These are phyloP conservation scores for Didymella pinodella DNA, from an alignment of 2,329 filamentous ascomycete genomes.

Conservation along the genomic window DNA sequence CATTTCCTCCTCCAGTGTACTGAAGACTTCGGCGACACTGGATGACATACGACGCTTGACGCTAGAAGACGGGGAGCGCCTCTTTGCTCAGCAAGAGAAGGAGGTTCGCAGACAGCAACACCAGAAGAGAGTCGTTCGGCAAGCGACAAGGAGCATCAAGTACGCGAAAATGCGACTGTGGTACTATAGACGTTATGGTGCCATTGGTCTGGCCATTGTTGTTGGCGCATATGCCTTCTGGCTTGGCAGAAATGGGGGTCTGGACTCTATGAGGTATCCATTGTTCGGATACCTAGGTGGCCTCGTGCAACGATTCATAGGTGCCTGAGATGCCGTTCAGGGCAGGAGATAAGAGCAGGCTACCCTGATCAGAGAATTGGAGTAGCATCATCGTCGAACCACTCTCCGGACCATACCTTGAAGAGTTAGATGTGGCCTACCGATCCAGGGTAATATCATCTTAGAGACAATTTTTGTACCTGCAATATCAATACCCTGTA, in stretches of 20 bases:
- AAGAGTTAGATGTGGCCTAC: not conserved
- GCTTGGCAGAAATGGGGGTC: constrained; percentile 38
- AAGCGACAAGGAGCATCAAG: constrained; percentile 54
- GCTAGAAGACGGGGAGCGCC: constrained; percentile 69
- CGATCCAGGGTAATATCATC: not conserved
- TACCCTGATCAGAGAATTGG: not conserved
- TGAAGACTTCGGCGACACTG: constrained; percentile 78
- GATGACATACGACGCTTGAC: constrained; percentile 61
- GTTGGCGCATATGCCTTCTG: constrained; percentile 49
- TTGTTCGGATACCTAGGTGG: constrained; percentile 29
- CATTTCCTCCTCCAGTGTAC: constrained; percentile 78
- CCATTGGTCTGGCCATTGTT: constrained; percentile 60
- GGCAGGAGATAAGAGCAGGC: not conserved
- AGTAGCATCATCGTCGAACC: not conserved
- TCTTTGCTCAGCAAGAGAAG: constrained; percentile 74
- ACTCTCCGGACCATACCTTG: not conserved
- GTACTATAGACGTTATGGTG: constrained; percentile 72
- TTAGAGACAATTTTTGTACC: not conserved
- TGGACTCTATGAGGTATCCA: constrained; percentile 15
- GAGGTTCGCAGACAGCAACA: constrained; percentile 74
- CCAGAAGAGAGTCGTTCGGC: constrained; percentile 50
- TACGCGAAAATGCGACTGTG: constrained; percentile 57
- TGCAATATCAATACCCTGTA: not conserved
- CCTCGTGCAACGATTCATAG: constrained; percentile 29
- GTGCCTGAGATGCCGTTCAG: not conserved